Conservation (phyloP, 2,329 filamentous ascomycete genomes). For the Cordyceps cicadae region DNA sequence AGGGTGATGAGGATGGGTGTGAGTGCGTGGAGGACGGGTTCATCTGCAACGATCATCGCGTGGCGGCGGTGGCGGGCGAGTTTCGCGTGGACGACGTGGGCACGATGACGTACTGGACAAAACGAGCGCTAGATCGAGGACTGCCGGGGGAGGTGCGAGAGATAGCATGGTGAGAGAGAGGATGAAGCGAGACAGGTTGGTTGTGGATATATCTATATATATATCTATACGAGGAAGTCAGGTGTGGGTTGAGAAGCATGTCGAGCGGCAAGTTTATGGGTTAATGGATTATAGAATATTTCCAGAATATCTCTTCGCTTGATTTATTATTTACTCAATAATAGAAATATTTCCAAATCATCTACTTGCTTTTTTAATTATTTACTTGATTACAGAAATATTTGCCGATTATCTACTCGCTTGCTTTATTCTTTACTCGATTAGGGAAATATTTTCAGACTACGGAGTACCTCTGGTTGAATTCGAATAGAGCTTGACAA, state of each 20-base stretch:
- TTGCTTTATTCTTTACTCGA: not conserved
- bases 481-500: too few relatives aligned
- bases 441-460: not conserved
- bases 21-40: not conserved
- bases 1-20: not conserved
- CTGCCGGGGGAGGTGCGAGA: not conserved
- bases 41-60: not conserved
- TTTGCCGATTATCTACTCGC: too few relatives aligned
- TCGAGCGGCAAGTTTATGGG: too few relatives aligned
- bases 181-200: not conserved
- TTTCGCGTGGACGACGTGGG: not conserved
- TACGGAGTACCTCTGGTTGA: too few relatives aligned
- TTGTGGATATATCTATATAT: not conserved
- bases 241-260: not conserved
- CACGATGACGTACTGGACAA: not conserved
- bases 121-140: not conserved
- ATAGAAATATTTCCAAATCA: too few relatives aligned
- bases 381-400: too few relatives aligned
- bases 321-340: not conserved
- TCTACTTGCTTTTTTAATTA: too few relatives aligned
- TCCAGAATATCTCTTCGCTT: too few relatives aligned
- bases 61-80: not conserved
- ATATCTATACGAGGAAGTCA: not conserved
- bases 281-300: too few relatives aligned
- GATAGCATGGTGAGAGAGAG: not conserved